Evolutionary conservation across 495 filamentous ascomycete genomes (phyloP).

Genomic region (Xylona heveae): DNA sequence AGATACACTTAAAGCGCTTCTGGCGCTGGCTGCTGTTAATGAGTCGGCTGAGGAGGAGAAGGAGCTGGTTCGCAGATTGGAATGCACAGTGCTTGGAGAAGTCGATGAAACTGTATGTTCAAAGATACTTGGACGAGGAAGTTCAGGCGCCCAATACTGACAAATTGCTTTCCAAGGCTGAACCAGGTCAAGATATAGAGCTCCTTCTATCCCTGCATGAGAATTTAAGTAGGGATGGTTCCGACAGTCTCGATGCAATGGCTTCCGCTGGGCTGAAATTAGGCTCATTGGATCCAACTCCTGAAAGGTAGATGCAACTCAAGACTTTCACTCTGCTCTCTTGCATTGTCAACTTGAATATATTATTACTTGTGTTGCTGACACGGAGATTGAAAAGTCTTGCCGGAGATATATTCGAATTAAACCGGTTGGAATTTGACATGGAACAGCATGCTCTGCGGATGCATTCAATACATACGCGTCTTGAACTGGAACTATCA

Average conservation of each 20-base stretch:
- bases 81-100: too few relatives aligned
- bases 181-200: slow-evolving; percentile 17
- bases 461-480: slow-evolving; percentile 8
- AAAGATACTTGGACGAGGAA: slow-evolving; percentile 21
- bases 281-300: slow-evolving; percentile 12
- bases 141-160: slow-evolving; percentile 16
- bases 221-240: slow-evolving; percentile 17
- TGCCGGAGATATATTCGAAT: slow-evolving; percentile 6
- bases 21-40: slow-evolving; percentile 56
- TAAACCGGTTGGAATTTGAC: slow-evolving; percentile 9
- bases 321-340: not conserved
- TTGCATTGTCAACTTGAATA: slow-evolving; percentile 1
- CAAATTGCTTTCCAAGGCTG: too few relatives aligned
- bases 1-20: slow-evolving; percentile 56
- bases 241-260: slow-evolving; percentile 33
- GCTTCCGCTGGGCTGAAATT: slow-evolving; percentile 23
- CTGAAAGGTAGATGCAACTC: not conserved
- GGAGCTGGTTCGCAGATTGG: slow-evolving; percentile 28
- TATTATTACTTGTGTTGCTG: not conserved
- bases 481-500: slow-evolving; percentile 11
- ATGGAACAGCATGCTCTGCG: slow-evolving; percentile 9
- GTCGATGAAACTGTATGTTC: too few relatives aligned
- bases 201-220: slow-evolving; percentile 21
- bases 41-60: slow-evolving; percentile 65
- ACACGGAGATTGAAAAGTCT: slow-evolving; percentile 3